Evolutionary conservation across 164 flowering plant species (phyloP), one percentile per base, ranked within the genome.

Genomic region (Macadamia integrifolia): DNA sequence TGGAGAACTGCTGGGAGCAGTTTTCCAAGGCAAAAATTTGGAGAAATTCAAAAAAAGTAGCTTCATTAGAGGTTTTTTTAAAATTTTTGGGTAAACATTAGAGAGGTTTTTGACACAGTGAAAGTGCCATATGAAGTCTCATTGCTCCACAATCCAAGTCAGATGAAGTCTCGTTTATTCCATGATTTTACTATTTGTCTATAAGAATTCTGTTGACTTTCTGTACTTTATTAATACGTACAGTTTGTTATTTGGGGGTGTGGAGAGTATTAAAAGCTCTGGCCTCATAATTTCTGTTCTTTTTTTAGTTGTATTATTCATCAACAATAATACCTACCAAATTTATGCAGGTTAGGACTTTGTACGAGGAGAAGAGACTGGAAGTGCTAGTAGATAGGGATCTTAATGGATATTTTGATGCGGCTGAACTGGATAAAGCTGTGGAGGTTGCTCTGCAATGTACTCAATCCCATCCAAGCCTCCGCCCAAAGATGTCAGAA

Each of bases 401-500:
- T 74, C 83, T 94, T 29, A 84, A 75, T 58, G 88, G 86, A 62
- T 81, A 86, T 73, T 92, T 74, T 53, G 79, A 82, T 50, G 75
- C 70, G 6, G 70, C 49, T 1, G 91, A 88, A 75, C 77, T 92
- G 63, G 91, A 87, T 62, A 82, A 83, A 72, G 71, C 75, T 1
- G 93, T 87, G 1, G 88, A 83, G 64, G 55, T 90, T 53, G 87
- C 97, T 60, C 69, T 90, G 35, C 80, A 75, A 44, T 92, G 98
- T 68, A 86, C 98, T 65, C 92, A 72, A 55, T 75, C 97, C 6
- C 76, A 85, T 69, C 97, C 98, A 14, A 80, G 58, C 77, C 77
- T 80, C 56, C 77, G 98, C 14, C 98, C 96, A 18, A 92, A 81
- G 79, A 94, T 94, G 98, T 90, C 95, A 0, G 83, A 92, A 66